Evolutionary conservation across 2,329 filamentous ascomycete genomes (phyloP).

Genomic region (Neoascochyta sp.): DNA sequence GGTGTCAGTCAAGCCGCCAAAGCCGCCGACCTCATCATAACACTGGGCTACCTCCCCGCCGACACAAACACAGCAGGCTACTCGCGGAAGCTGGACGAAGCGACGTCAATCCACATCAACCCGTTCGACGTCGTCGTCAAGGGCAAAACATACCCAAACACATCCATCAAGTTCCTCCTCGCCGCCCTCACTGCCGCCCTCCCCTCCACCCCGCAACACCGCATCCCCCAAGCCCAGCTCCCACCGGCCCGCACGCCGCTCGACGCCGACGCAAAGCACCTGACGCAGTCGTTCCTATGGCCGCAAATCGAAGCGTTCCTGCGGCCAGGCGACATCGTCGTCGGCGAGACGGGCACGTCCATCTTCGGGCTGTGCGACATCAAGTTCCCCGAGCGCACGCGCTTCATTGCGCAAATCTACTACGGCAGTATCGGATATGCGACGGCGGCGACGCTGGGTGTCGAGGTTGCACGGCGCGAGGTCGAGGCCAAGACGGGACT

Average conservation of each 20-base stretch:
- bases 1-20: constrained; percentile 39
- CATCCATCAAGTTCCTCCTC: constrained; percentile 39
- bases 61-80: constrained; percentile 46
- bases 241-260: constrained; percentile 26
- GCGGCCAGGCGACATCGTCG: constrained; percentile 37
- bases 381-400: constrained; percentile 22
- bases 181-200: constrained; percentile 24
- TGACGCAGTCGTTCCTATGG: constrained; percentile 47
- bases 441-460: constrained; percentile 42
- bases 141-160: constrained; percentile 31
- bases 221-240: constrained; percentile 20
- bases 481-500: constrained; percentile 14
- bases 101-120: constrained; percentile 37
- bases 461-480: constrained; percentile 50
- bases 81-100: constrained; percentile 32
- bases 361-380: constrained; percentile 40
- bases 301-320: constrained; percentile 40
- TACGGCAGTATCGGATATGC: constrained; percentile 46
- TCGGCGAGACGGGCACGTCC: constrained; percentile 44
- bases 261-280: constrained; percentile 34
- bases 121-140: constrained; percentile 38
- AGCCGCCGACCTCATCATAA: constrained; percentile 36
- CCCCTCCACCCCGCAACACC: constrained; percentile 19
- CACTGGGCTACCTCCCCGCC: constrained; percentile 40
- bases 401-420: constrained; percentile 42